These are phyloP conservation scores for Flaveria bidentis DNA, from an alignment of 129 eudicot genomes.

Conservation along the genomic window DNA sequence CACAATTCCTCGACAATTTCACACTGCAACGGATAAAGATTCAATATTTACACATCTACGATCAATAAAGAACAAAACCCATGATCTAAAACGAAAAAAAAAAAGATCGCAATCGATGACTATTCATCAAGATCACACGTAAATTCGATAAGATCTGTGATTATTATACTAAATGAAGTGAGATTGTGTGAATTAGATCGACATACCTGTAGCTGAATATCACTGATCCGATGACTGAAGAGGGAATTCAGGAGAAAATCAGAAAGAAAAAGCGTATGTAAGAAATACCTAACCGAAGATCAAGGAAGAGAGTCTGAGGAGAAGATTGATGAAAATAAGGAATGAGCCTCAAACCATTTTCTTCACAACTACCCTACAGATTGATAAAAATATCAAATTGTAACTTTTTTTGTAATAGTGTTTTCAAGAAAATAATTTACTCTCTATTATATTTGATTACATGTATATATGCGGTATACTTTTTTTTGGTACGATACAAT, in stretches of 20 bases:
- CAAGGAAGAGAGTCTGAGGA: constrained; percentile 25
- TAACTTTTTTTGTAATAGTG: not conserved
- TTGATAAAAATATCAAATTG: not conserved
- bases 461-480: no score
- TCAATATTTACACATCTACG: constrained; percentile 19
- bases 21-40: constrained; percentile 33
- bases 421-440: not conserved
- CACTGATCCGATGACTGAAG: constrained; percentile 26
- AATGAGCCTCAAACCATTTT: constrained; percentile 14
- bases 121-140: constrained; percentile 25
- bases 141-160: constrained; percentile 34
- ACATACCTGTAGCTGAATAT: constrained; percentile 36
- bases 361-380: constrained; percentile 28
- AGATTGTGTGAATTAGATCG: constrained; percentile 20
- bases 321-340: constrained; percentile 19
- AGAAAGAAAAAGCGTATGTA: constrained; percentile 8
- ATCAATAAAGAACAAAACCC: constrained; percentile 4
- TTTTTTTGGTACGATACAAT: no score
- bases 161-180: constrained; percentile 16
- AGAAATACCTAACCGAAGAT: constrained; percentile 41
- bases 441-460: not conserved
- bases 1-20: constrained; percentile 9
- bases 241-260: constrained; percentile 31
- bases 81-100: no score
- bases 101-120: constrained; percentile 9